Base-by-base conservation (phyloP, 1,284 basidiomycete genomes). In the Cutaneotrichosporon sp. region DNA sequence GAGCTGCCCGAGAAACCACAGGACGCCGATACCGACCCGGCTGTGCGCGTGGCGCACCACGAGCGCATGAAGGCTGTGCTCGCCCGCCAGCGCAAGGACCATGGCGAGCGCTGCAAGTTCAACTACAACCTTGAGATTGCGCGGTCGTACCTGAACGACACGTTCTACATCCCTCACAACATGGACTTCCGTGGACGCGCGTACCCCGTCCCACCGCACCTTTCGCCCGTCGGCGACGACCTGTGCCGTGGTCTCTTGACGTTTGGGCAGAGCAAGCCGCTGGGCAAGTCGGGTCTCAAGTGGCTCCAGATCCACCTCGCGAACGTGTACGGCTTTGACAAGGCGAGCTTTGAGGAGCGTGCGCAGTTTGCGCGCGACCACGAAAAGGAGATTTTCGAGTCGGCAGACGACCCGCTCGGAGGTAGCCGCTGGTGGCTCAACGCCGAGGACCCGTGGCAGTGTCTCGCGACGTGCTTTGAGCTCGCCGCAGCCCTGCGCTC, bases 91-190 rank as follows among this genome's bases (percentile, higher is more conserved):
- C 83, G 86, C 17, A 85, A 84, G 63, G 88, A 87, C 62, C 94
- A 97, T 74, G 88, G 87, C 15, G 88, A 92, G 55, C 80, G 94
- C 42, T 97, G 93, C 74, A 89, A 82, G 68, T 85, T 93, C 58
- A 97, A 97, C 74, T 98, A 98, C 76, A 97, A 93, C 75, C 84
- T 98, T 55, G 94, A 97, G 75, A 96, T 98, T 66, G 94, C 94
- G 2, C 81, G 90, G 53, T 86, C 92, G 30, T 73, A 68, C 57
- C 54, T 73, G 37, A 66, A 70, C 61, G 69, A 97, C 66, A 84
- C 79, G 0, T 87, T 98, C 73, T 98, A 92, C 76, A 81, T 96
- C 58, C 94, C 94, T 0, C 96, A 98, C 76, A 97, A 97, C 75
- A 80, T 98, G 68, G 96, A 99, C 75, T 99, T 98, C 82, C 85